These are phyloP conservation scores for Suillus hirtellus DNA, from an alignment of 768 basidiomycete species.

Conservation along the genomic window DNA sequence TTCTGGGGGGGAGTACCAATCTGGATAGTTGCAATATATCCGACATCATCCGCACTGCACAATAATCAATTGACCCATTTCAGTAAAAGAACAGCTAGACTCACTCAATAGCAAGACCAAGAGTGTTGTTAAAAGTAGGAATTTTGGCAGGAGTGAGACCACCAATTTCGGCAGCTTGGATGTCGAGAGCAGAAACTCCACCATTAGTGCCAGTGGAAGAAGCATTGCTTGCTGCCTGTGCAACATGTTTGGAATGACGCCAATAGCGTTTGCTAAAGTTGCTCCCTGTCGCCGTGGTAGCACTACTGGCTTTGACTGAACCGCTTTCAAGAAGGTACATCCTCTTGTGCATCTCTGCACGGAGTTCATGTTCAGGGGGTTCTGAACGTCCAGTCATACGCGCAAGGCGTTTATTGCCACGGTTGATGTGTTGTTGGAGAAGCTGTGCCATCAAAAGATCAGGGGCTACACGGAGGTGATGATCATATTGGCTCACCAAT, in stretches of 20 bases:
- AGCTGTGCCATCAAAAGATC: conserved; percentile 38
- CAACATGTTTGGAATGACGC: conserved; percentile 11
- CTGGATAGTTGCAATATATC: conserved; percentile 59
- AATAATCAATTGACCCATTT: conserved; percentile 7
- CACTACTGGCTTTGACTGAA: conserved; percentile 6
- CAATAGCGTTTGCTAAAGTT: conserved; percentile 12
- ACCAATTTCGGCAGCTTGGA: conserved; percentile 35
- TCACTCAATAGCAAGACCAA: conserved; percentile 72
- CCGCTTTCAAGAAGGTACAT: conserved; percentile 37
- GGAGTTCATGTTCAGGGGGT: conserved; percentile 50
- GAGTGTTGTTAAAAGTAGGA: conserved; percentile 49
- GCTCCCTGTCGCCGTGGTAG: conserved; percentile 10
- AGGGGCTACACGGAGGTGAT: not conserved
- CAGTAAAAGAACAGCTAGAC: conserved; percentile 20
- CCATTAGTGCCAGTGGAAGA: conserved; percentile 18
- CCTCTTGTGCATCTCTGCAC: conserved; percentile 44
- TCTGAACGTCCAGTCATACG: conserved; percentile 62
- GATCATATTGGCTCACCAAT: conserved; percentile 34
- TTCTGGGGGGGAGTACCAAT: conserved; percentile 65
- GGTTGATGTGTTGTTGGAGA: conserved; percentile 72
- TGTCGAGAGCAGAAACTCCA: conserved; percentile 38
- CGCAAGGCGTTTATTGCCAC: conserved; percentile 60
- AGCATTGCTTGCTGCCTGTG: conserved; percentile 14
- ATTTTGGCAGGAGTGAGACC: conserved; percentile 44
- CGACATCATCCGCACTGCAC: conserved; percentile 49